These are phyloP conservation scores for Psidium friedrichsthalianum DNA, from an alignment of 345 rosid genomes.

Conservation along the genomic window DNA sequence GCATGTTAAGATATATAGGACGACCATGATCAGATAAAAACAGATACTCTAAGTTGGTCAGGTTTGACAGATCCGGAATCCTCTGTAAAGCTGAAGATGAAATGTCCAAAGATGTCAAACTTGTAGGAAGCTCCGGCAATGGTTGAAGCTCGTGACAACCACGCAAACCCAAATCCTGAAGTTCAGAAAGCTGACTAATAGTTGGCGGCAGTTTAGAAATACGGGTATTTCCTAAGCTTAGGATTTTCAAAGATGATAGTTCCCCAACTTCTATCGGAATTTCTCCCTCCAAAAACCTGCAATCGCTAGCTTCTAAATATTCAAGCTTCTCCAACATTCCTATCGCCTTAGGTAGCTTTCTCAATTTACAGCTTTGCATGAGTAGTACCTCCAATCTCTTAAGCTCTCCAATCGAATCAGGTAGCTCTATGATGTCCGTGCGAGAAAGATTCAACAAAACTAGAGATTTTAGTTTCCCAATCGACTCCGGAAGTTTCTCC, in stretches of 20 bases:
- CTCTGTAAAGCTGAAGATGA: neutral
- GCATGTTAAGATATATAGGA: neutral
- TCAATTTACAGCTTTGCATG: neutral
- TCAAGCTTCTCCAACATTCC: slow-evolving; percentile 1
- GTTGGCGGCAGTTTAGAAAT: neutral
- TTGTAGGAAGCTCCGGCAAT: neutral
- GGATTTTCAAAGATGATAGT: neutral
- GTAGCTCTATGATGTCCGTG: neutral
- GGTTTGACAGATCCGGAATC: neutral
- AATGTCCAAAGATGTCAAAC: neutral
- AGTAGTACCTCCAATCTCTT: neutral
- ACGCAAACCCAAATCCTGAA: neutral
- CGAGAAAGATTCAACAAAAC: neutral
- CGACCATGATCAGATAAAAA: neutral
- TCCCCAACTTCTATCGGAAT: neutral
- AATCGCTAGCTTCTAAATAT: neutral
- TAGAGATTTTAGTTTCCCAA: neutral
- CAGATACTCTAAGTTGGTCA: neutral
- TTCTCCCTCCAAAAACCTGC: neutral
- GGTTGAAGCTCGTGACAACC: neutral
- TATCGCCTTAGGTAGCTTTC: neutral
- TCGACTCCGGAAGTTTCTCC: neutral
- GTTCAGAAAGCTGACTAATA: neutral
- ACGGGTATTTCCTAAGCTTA: neutral
- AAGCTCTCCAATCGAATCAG: neutral